Evolutionary conservation across 2,329 filamentous ascomycete genomes (phyloP).

Genomic region (Emergomyces africanus): DNA sequence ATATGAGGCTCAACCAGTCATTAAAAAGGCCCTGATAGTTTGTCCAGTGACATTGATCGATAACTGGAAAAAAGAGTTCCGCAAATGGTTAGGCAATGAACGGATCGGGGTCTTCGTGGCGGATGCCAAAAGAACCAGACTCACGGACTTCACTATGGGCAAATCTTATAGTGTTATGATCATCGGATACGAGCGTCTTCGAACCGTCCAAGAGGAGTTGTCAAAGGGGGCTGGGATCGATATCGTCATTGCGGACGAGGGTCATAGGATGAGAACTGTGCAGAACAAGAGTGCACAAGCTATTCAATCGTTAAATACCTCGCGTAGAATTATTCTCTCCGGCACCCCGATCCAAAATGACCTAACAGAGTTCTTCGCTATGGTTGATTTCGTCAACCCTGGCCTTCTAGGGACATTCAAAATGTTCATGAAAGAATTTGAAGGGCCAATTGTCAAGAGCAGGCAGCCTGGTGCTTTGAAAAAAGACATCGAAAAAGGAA

Average conservation of each 20-base stretch:
- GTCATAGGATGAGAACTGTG: constrained; percentile 54
- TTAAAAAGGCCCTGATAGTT: constrained; percentile 60
- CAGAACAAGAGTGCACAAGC: constrained; percentile 56
- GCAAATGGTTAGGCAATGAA: constrained; percentile 61
- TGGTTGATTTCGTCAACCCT: constrained; percentile 58
- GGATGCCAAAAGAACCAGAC: constrained; percentile 45
- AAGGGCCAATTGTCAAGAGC: constrained; percentile 50
- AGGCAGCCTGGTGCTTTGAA: constrained; percentile 50
- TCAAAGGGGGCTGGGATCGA: constrained; percentile 52
- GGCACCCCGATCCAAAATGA: constrained; percentile 59
- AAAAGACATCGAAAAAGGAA: constrained; percentile 51
- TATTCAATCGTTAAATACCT: constrained; percentile 51
- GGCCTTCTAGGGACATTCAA: constrained; percentile 50
- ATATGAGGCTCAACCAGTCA: constrained; percentile 44
- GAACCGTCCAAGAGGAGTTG: constrained; percentile 52
- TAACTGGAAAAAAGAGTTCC: constrained; percentile 62
- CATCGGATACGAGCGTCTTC: constrained; percentile 58
- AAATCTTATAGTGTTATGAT: constrained; percentile 59
- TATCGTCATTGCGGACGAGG: constrained; percentile 58
- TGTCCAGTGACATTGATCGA: constrained; percentile 60
- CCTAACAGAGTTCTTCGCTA: constrained; percentile 52
- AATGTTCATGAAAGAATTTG: constrained; percentile 52
- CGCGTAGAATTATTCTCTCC: constrained; percentile 49
- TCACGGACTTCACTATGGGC: constrained; percentile 57
- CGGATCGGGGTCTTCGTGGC: constrained; percentile 56